A percentile compares a stretch with the other conserved stretches of the same genome.
Evolutionary conservation across 225 moss, liverwort and hornwort species (phyloP).

Genomic region (Neckera pumila): DNA sequence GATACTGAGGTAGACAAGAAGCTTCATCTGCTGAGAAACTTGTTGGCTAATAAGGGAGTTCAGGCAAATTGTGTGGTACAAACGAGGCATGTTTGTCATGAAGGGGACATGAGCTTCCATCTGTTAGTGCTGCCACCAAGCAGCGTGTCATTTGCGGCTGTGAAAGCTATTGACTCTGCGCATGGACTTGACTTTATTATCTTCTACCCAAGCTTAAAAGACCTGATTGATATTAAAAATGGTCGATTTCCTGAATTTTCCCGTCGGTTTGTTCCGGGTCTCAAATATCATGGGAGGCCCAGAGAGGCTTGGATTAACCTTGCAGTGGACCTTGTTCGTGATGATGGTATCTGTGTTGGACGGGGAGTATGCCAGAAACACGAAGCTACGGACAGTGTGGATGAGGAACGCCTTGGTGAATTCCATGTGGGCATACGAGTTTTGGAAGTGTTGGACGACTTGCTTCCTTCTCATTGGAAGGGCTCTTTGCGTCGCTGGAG

Average conservation of each 20-base stretch:
- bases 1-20: neutral
- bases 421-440: neutral
- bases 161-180: neutral
- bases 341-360: neutral
- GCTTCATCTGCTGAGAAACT: too few species aligned
- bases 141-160: neutral
- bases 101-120: neutral
- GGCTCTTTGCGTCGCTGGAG: neutral
- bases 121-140: neutral
- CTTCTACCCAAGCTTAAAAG: neutral
- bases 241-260: neutral
- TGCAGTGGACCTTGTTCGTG: neutral
- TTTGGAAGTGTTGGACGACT: neutral
- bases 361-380: neutral
- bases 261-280: neutral
- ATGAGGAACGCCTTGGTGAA: neutral
- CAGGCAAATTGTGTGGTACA: neutral
- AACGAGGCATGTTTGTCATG: neutral
- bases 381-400: neutral
- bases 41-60: too few species aligned
- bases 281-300: neutral
- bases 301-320: neutral
- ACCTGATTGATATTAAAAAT: neutral
- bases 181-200: fast-evolving
- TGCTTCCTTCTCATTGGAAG: neutral